phyloP scores from a whole-genome alignment of 441 rosid species.

The Syzygium malaccense region DNA sequence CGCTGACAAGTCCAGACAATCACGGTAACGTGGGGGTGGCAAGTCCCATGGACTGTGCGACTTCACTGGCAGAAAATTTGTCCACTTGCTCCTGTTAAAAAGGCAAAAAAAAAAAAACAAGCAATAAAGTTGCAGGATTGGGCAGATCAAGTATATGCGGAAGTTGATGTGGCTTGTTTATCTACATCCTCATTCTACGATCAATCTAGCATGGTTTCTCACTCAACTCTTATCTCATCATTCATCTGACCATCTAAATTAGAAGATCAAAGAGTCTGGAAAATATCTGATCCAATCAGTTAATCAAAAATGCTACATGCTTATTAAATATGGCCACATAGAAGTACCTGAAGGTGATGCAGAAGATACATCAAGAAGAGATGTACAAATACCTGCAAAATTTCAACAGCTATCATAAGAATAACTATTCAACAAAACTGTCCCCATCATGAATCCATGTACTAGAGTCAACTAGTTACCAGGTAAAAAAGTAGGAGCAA shows the following conservation, averaged over 20 bases:
- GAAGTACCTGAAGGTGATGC: constrained; percentile 90
- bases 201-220: not conserved
- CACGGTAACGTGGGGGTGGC: constrained; percentile 37
- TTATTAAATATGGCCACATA: not conserved
- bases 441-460: not conserved
- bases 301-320: not conserved
- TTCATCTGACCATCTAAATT: not conserved
- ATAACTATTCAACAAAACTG: not conserved
- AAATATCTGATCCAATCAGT: not conserved
- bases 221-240: not conserved
- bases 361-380: constrained; percentile 94
- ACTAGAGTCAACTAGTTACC: constrained; percentile 26
- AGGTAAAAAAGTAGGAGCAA: constrained; percentile 74
- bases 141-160: not conserved
- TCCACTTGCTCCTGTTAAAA: constrained; percentile 76
- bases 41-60: constrained; percentile 74
- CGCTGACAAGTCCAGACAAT: not conserved
- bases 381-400: constrained; percentile 85
- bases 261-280: not conserved
- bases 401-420: not conserved
- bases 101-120: not conserved
- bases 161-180: not conserved
- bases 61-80: constrained; percentile 56
- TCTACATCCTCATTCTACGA: not conserved
- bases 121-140: not conserved